Base-by-base conservation (phyloP, 2,329 filamentous ascomycete species). In the Epichloe gansuensis region DNA sequence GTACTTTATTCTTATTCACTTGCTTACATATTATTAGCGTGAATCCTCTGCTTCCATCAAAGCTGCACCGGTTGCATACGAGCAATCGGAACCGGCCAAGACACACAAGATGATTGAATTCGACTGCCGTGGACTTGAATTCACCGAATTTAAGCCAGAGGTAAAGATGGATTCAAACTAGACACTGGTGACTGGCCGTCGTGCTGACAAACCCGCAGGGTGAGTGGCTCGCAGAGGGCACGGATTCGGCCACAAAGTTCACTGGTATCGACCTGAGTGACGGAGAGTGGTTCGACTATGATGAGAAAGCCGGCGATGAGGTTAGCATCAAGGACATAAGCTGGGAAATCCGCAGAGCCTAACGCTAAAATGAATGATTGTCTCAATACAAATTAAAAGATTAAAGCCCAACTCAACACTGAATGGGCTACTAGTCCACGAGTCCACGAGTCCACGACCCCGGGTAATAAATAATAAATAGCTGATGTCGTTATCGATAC, bases 241-340 rank as follows among this genome's bases (percentile, higher is more conserved):
- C 78, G 15, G 91, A 96, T 17, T 90, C 89, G 0, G 77, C 76
- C 9, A 93, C 87, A 42, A 87, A 88, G 62, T 98, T 98, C 63
- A 76, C 81, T 0, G 81, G 72, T 5, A 86, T 97, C 51, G 91
- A 97, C 60, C 71, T 98, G 52, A 74, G 75, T 0, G 93, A 98
- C 31, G 91, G 88, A 28, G 93, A 98, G 62, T 98, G 93, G 93
- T 98, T 86, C 68, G 91, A 97, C 61, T 98, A 97, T 63, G 91
- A 97, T 60, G 91, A 97, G 71, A 96, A 97, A 74, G 79, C 88
- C 0, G 78, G 85, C 0, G 88, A 95, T 48, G 91, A 97, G 68
- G 91, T 96, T 46, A 93, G 88, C 68, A 90, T 96, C 66, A 91
- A 89, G 66, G 88, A 93, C 34, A 69, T 95, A 52, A 87, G 81